Percentiles rank a stretch among this genome's conserved stretches.
Evolutionary conservation across 768 basidiomycete genomes (phyloP).

Genomic region (Artomyces pyxidatus): DNA sequence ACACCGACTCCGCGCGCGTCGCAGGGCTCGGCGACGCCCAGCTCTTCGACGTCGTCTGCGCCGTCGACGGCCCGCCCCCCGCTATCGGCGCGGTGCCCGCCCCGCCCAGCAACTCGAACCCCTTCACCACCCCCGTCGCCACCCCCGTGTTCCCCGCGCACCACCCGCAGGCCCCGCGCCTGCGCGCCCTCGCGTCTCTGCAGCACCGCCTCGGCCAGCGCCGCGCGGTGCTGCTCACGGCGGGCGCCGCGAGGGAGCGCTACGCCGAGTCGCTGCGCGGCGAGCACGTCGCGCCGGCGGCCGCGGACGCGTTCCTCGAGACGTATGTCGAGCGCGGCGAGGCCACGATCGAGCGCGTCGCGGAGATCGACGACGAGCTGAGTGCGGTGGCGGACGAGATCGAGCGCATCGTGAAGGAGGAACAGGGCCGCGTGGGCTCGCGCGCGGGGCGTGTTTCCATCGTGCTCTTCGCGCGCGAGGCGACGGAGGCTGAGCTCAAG

Average conservation of each 20-base stretch:
- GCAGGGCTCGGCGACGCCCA: slow-evolving; percentile 40
- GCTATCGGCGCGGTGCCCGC: slow-evolving; percentile 17
- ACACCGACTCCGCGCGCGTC: slow-evolving; percentile 45
- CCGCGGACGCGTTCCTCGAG: slow-evolving; percentile 35
- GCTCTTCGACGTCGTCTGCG: slow-evolving; percentile 49
- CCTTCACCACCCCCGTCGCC: too few relatives aligned
- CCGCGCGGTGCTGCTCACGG: slow-evolving; percentile 31
- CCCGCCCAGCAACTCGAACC: too few relatives aligned
- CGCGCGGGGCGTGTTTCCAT: too few relatives aligned
- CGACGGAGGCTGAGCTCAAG: too few relatives aligned
- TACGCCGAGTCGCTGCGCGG: slow-evolving; percentile 38
- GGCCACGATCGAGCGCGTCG: slow-evolving; percentile 26
- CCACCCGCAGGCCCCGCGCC: too few relatives aligned
- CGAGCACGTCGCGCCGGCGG: slow-evolving; percentile 30
- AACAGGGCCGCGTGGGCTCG: too few relatives aligned
- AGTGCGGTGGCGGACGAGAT: too few relatives aligned
- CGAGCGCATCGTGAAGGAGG: too few relatives aligned
- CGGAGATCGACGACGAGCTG: too few relatives aligned
- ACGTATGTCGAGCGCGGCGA: slow-evolving; percentile 32
- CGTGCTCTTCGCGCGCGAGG: too few relatives aligned
- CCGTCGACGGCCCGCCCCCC: slow-evolving; percentile 19
- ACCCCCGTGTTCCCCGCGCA: too few relatives aligned
- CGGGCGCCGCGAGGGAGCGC: slow-evolving; percentile 33
- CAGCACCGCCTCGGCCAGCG: slow-evolving; percentile 30
- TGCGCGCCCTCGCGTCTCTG: slow-evolving; percentile 24